phyloP scores from a whole-genome alignment of 106 monocot genomes.

The Ottelia alismoides region DNA sequence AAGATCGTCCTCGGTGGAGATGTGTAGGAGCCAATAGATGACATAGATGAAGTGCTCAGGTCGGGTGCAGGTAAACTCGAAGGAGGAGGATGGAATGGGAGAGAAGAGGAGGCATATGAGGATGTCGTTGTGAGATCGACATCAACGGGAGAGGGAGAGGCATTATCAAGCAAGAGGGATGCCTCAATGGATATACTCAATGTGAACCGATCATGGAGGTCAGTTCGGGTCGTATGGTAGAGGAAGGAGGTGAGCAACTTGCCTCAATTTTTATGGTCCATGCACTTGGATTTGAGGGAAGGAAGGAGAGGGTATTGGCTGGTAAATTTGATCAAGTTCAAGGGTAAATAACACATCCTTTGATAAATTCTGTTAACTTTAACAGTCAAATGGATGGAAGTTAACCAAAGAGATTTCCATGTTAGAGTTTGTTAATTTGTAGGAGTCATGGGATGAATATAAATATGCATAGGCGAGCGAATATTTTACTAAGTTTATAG shows the following conservation, averaged over 20 bases:
- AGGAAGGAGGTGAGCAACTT: not conserved
- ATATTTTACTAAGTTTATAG: too few relatives aligned
- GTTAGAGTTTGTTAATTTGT: too few relatives aligned
- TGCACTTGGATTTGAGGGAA: not conserved
- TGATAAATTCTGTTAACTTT: too few relatives aligned
- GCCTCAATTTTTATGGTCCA: not conserved
- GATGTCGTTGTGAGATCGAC: not conserved
- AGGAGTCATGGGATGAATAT: too few relatives aligned
- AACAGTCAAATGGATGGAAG: too few relatives aligned
- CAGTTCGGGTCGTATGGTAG: not conserved
- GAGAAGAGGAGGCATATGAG: not conserved
- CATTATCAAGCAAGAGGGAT: not conserved
- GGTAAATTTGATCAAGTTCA: too few relatives aligned
- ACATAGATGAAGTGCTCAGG: not conserved
- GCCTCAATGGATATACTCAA: not conserved
- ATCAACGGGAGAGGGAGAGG: not conserved
- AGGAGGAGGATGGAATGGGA: not conserved
- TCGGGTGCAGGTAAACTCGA: not conserved
- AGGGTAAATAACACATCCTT: too few relatives aligned
- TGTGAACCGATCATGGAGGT: not conserved
- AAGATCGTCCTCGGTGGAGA: too few relatives aligned
- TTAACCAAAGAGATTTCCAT: too few relatives aligned
- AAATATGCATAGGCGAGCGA: too few relatives aligned
- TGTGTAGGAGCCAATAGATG: not conserved
- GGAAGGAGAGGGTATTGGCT: too few relatives aligned